Percentiles rank a stretch among this genome's conserved stretches.
phyloP scores from a whole-genome alignment of 2,329 filamentous ascomycete genomes.

The Grosmannia huntii region DNA sequence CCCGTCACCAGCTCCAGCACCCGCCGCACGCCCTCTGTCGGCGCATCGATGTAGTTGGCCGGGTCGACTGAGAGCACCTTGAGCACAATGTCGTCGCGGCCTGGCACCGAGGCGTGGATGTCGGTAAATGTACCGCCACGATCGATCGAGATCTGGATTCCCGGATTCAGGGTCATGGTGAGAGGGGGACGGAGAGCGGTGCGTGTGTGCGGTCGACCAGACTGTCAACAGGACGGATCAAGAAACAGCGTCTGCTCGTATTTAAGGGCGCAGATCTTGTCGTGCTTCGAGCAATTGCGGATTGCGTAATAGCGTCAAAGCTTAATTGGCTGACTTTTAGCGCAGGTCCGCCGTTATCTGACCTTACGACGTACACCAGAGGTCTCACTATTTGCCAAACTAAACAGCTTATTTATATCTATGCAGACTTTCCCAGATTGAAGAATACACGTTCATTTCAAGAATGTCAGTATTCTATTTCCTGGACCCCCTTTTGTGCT shows the following conservation, averaged over 20 bases:
- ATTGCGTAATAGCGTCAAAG: neutral
- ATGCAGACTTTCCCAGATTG: too few species aligned
- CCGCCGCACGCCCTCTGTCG: constrained; percentile 79
- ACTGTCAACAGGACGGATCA: neutral
- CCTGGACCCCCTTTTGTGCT: too few species aligned
- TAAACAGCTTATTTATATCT: too few species aligned
- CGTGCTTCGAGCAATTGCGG: neutral
- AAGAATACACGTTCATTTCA: too few species aligned
- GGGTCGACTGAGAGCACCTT: constrained; percentile 66
- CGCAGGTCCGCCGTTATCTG: too few species aligned
- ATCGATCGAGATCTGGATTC: constrained; percentile 49
- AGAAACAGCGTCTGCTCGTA: neutral
- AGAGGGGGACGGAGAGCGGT: neutral
- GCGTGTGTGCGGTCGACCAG: neutral
- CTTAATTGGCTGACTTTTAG: neutral
- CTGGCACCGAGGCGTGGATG: constrained; percentile 56
- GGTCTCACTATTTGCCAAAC: too few species aligned
- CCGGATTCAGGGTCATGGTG: neutral
- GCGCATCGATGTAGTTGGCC: constrained; percentile 80
- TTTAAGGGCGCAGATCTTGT: neutral
- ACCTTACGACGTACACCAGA: too few species aligned
- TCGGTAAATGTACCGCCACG: constrained; percentile 88
- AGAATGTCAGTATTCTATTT: too few species aligned
- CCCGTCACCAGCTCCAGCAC: constrained; percentile 68
- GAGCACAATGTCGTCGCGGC: constrained; percentile 21